phyloP scores from a whole-genome alignment of 1,284 basidiomycete genomes.

The Ganoderma leucocontextum region DNA sequence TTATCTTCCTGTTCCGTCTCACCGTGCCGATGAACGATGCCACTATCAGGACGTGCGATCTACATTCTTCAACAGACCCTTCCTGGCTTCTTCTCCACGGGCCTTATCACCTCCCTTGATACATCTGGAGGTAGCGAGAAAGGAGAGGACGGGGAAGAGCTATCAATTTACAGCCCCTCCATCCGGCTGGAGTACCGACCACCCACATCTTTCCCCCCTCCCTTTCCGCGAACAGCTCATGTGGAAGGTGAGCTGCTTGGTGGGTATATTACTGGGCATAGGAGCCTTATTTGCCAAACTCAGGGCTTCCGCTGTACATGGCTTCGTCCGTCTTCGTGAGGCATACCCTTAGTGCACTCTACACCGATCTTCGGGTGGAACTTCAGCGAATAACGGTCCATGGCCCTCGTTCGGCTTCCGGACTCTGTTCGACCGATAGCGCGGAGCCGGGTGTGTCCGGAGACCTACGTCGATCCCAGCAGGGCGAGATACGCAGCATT shows the following conservation, averaged over 20 bases:
- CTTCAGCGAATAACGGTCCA: conserved; percentile 51
- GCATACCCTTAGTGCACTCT: conserved; percentile 77
- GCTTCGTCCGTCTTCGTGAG: conserved; percentile 74
- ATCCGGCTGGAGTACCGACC: conserved; percentile 63
- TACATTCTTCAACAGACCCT: conserved; percentile 73
- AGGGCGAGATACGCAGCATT: conserved; percentile 26
- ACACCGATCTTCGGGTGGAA: conserved; percentile 67
- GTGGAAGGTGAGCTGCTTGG: conserved; percentile 64
- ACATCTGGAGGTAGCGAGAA: conserved; percentile 34
- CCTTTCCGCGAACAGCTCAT: conserved; percentile 71
- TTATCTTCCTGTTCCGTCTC: not conserved
- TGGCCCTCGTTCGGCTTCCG: conserved; percentile 31
- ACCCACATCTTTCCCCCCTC: conserved; percentile 66
- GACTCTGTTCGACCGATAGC: conserved; percentile 1
- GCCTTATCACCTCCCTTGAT: conserved; percentile 67
- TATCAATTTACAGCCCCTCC: conserved; percentile 44
- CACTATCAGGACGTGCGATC: conserved; percentile 67
- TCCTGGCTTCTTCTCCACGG: conserved; percentile 74
- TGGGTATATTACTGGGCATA: not conserved
- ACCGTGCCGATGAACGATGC: not conserved
- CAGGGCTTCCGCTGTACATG: conserved; percentile 75
- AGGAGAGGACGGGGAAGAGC: conserved; percentile 27
- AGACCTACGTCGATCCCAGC: conserved; percentile 24
- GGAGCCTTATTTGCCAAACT: not conserved
- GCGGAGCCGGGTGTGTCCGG: not conserved